Evolutionary conservation across 441 rosid species (phyloP).

Genomic region (Croton setiger): DNA sequence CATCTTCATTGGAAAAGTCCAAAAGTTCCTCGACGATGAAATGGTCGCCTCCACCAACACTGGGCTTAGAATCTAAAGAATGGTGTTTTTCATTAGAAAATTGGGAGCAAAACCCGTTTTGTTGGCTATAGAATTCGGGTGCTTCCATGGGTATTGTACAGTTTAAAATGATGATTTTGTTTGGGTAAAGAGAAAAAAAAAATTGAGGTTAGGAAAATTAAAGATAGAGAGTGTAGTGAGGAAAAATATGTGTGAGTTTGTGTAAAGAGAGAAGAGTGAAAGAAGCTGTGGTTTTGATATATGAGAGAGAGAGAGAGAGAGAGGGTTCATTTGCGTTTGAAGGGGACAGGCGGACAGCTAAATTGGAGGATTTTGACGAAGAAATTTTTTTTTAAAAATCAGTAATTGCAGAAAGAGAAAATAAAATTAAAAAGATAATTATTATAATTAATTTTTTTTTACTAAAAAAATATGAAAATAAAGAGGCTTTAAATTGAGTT

Average conservation of each 20-base stretch:
- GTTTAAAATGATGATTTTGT: not conserved
- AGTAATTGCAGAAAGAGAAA: not conserved
- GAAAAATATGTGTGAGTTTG: slow-evolving; percentile 18
- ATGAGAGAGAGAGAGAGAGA: slow-evolving; percentile 29
- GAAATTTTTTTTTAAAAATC: slow-evolving; percentile 7
- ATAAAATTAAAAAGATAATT: too few relatives aligned
- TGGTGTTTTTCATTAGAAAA: slow-evolving; percentile 38
- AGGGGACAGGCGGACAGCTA: slow-evolving; percentile 73
- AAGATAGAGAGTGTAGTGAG: slow-evolving; percentile 29
- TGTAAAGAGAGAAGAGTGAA: slow-evolving; percentile 33
- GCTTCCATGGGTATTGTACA: slow-evolving; percentile 39
- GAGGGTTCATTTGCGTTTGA: slow-evolving; percentile 68
- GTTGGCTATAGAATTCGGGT: slow-evolving; percentile 44
- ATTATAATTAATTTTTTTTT: not conserved
- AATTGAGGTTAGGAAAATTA: not conserved
- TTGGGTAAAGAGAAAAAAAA: slow-evolving; percentile 7
- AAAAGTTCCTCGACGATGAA: slow-evolving; percentile 87
- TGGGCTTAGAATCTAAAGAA: slow-evolving; percentile 29
- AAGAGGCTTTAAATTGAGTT: slow-evolving; percentile 24
- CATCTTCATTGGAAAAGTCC: slow-evolving; percentile 77
- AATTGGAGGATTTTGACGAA: slow-evolving; percentile 67
- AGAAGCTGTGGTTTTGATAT: slow-evolving; percentile 41
- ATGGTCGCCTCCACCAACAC: slow-evolving; percentile 46
- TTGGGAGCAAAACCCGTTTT: slow-evolving; percentile 38
- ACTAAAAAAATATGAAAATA: slow-evolving; percentile 11